These are phyloP conservation scores for Heterococcus sp. DNA, from an alignment of 108 stramenopile species.

Conservation along the genomic window DNA sequence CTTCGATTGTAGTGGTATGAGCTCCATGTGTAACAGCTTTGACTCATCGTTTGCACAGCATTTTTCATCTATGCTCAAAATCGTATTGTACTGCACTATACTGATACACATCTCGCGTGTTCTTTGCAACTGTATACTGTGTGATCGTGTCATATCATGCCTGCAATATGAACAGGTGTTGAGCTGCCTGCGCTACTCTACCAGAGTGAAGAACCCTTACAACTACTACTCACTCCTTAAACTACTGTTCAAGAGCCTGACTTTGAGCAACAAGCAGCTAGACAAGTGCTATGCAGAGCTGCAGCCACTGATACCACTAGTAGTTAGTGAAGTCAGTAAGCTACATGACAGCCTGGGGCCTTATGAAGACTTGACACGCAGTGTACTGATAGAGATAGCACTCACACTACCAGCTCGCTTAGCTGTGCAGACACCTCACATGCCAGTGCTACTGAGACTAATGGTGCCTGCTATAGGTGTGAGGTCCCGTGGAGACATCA, in stretches of 20 bases:
- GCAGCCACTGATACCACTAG: conserved; percentile 27
- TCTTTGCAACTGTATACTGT: not conserved
- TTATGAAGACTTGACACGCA: conserved; percentile 29
- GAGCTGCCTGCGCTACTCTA: conserved; percentile 41
- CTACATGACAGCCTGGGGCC: conserved; percentile 39
- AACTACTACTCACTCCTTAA: conserved; percentile 75
- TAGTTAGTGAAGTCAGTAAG: conserved; percentile 43
- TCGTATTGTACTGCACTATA: not conserved
- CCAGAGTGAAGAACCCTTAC: conserved; percentile 54
- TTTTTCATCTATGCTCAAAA: too few relatives aligned
- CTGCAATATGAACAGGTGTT: not conserved
- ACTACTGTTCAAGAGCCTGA: conserved; percentile 78
- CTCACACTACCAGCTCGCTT: conserved; percentile 84
- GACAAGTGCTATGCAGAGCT: conserved; percentile 62
- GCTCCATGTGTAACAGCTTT: too few relatives aligned
- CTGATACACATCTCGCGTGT: not conserved
- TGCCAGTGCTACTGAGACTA: conserved; percentile 79
- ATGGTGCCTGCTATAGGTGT: conserved; percentile 78
- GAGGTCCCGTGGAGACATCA: conserved; percentile 65
- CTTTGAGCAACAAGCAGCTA: conserved; percentile 82
- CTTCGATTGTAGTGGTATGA: too few relatives aligned
- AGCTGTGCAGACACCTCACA: conserved; percentile 81
- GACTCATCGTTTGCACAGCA: too few relatives aligned
- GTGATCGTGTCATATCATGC: not conserved
- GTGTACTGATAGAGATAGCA: conserved; percentile 76